Percentiles rank a stretch among this genome's conserved stretches.
These are phyloP conservation scores for Podospora bellae-mahoneyi DNA, from an alignment of 495 filamentous ascomycete genomes.

Conservation along the genomic window DNA sequence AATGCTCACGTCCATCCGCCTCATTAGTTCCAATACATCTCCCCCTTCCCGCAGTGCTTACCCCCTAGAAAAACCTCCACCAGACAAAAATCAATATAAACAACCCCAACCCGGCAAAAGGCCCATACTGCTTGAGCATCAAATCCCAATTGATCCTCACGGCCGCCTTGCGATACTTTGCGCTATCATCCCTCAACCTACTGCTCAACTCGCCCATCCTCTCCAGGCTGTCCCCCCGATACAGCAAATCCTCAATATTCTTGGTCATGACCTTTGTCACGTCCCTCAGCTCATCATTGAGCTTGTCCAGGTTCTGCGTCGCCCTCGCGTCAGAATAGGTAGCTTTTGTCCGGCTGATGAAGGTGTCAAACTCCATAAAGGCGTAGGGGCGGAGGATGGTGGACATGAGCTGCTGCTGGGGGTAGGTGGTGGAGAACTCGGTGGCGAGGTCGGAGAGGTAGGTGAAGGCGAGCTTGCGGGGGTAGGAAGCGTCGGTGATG, in stretches of 20 bases:
- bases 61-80: conserved; percentile 83
- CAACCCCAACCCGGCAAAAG: conserved; percentile 72
- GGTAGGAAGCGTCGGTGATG: conserved; percentile 90
- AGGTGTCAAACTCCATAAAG: conserved; percentile 97
- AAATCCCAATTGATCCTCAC: conserved; percentile 98
- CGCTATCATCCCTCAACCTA: conserved; percentile 82
- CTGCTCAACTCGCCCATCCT: conserved; percentile 94
- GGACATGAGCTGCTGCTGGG: conserved; percentile 63
- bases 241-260: conserved; percentile 98
- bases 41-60: not conserved
- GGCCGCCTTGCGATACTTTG: conserved; percentile 87
- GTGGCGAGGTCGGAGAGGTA: conserved; percentile 89
- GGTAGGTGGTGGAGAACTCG: conserved; percentile 90
- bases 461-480: conserved; percentile 96
- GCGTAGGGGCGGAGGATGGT: conserved; percentile 83
- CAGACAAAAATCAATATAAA: conserved; percentile 82
- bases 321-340: conserved; percentile 93
- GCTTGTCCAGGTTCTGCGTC: conserved; percentile 76
- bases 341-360: conserved; percentile 87
- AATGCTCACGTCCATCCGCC: not conserved
- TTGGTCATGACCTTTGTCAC: conserved; percentile 99
- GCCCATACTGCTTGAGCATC: conserved; percentile 94
- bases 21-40: not conserved
- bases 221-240: conserved; percentile 91
- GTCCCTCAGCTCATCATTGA: conserved; percentile 94